Evolutionary conservation across 2,329 filamentous ascomycete species (phyloP).

Genomic region (Coniella lustricola): DNA sequence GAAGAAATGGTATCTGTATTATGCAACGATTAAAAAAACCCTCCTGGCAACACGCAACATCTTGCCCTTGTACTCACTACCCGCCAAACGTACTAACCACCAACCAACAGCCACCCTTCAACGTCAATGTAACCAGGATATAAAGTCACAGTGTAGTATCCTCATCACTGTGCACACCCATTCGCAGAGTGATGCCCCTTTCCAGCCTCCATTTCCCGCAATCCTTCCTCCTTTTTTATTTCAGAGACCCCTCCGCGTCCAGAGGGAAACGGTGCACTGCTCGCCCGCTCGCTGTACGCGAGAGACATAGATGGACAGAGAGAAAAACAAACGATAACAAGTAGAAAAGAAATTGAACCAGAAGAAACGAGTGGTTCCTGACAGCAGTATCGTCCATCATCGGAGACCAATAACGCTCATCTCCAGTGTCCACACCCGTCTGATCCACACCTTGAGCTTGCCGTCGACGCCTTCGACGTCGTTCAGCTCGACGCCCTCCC

Average conservation of each 20-base stretch:
- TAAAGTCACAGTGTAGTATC: no score
- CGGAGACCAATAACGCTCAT: conserved; percentile 91
- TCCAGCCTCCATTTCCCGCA: no score
- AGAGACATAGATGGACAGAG: no score
- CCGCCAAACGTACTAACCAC: not conserved
- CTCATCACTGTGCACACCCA: no score
- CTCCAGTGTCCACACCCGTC: conserved; percentile 95
- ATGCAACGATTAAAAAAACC: not conserved
- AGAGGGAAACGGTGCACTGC: no score
- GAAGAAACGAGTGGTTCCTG: no score
- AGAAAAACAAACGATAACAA: no score
- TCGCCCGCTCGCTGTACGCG: no score
- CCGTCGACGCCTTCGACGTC: conserved; percentile 86
- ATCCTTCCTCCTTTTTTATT: no score
- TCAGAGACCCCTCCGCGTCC: no score
- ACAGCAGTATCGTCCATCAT: conserved; percentile 29
- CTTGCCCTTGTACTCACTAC: not conserved
- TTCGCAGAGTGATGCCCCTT: no score
- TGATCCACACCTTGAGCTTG: conserved; percentile 95
- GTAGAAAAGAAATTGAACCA: not conserved
- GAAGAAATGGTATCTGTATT: conserved; percentile 16
- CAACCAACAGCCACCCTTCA: not conserved
- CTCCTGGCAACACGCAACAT: not conserved
- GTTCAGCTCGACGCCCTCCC: conserved; percentile 92
- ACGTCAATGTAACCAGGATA: not conserved